Evolutionary conservation across 2,329 filamentous ascomycete genomes (phyloP), one percentile per base, ranked within the genome.

Genomic region (Pseudogymnoascus sp.): DNA sequence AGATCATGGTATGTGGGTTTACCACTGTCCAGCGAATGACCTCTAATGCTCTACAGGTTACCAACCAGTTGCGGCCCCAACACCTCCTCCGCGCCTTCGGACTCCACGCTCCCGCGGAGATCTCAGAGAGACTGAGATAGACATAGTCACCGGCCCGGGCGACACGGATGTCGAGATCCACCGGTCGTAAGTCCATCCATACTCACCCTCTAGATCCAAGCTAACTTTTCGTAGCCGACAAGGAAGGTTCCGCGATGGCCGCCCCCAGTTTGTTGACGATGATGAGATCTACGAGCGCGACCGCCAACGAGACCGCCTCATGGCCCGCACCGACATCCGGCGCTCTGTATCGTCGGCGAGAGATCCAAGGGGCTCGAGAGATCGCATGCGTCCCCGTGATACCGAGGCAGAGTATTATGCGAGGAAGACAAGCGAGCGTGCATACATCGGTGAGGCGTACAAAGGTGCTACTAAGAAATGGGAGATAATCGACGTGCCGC

Each of bases 401-500:
- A 74, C 76, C 50, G 84, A 86, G 71, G 82, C 82, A 8, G 83
- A 84, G 11, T 84, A 82, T 69, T 87, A 87, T 74, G 82, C 86
- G 53, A 84, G 88, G 44, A 89, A 90, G 72, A 84, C 83, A 35
- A 80, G 85, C 44, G 87, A 89, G 13, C 84, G 89, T 31, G 86
- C 84, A 19, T 84, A 84, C 66, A 83, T 87, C 71, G 89, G 88
- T 62, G 90, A 93, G 75, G 89, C 88, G 21, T 86, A 82, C 73
- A 84, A 89, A 69, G 89, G 90, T 62, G 86, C 85, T 17, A 91
- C 88, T 36, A 86, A 84, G 67, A 88, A 86, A 71, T 96, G 91
- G 90, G 82, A 85, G 62, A 89, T 96, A 66, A 83, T 96, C 38
- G 91, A 96, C 75, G 87, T 96, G 40, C 91, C 90, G 1, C 89